phyloP scores from a whole-genome alignment of 805 yeast species.

The Blastobotrys americana region DNA sequence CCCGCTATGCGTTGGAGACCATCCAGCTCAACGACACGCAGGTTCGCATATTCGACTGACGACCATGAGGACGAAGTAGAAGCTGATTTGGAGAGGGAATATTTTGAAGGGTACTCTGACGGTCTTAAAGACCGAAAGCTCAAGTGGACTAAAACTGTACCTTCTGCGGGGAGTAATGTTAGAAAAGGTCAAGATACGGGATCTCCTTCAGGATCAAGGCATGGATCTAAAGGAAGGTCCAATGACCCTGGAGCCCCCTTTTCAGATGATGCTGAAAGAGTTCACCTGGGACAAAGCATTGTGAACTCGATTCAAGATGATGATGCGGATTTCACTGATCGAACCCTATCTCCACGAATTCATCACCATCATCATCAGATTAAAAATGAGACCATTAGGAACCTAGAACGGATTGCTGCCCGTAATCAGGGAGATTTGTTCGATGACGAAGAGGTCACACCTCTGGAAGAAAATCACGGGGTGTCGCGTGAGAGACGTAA shows the following conservation, averaged over 20 bases:
- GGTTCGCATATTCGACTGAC: constrained; percentile 62
- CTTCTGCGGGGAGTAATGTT: background rate
- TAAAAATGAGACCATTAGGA: background rate
- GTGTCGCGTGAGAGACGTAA: background rate
- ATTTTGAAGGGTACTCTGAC: constrained; percentile 66
- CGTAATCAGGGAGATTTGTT: background rate
- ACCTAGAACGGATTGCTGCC: background rate
- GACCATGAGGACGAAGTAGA: constrained; percentile 72
- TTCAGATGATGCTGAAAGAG: background rate
- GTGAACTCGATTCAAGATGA: too few species aligned
- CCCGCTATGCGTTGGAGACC: constrained; percentile 6
- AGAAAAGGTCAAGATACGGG: background rate
- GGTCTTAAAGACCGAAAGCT: constrained; percentile 46
- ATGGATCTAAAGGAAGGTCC: background rate
- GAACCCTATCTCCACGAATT: background rate
- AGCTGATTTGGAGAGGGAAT: constrained; percentile 50
- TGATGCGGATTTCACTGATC: background rate
- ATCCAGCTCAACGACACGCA: constrained; percentile 9
- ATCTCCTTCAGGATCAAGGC: constrained; percentile 1
- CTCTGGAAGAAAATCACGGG: background rate
- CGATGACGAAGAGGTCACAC: background rate
- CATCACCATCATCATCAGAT: background rate
- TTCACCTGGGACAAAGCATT: background rate
- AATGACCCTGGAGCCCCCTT: background rate
- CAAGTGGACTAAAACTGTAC: constrained; percentile 4